Percentiles rank a stretch among this genome's conserved stretches.
Evolutionary conservation across 1,284 basidiomycete species (phyloP).

Genomic region (Cryptococcus jaspeensis): DNA sequence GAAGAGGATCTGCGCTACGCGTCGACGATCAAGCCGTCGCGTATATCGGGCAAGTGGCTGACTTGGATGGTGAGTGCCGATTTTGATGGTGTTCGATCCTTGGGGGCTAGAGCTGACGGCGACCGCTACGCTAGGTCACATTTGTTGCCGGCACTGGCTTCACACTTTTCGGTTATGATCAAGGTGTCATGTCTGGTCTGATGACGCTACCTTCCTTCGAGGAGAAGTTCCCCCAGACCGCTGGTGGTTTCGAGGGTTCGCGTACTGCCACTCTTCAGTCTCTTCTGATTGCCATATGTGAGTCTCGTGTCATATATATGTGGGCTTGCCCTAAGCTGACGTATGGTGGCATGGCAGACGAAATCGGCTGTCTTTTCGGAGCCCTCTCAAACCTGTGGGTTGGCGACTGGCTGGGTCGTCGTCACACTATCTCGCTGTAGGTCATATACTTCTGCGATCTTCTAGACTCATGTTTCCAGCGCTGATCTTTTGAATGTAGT

Average conservation of each 20-base stretch:
- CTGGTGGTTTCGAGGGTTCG: constrained; percentile 19
- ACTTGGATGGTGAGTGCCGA: constrained; percentile 48
- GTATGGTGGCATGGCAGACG: constrained; percentile 17
- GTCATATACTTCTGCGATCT: background rate
- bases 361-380: constrained; percentile 51
- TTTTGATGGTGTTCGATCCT: too few relatives aligned
- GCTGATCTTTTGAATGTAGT: constrained; percentile 2
- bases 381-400: constrained; percentile 49
- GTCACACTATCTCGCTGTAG: constrained; percentile 27
- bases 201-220: constrained; percentile 39
- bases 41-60: constrained; percentile 7
- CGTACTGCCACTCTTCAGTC: constrained; percentile 39
- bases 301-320: constrained; percentile 13
- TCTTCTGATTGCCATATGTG: constrained; percentile 46
- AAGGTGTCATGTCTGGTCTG: constrained; percentile 46
- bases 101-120: background rate
- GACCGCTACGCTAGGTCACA: constrained; percentile 24
- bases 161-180: constrained; percentile 23
- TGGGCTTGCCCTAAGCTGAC: background rate
- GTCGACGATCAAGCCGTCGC: constrained; percentile 29
- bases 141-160: constrained; percentile 44
- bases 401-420: constrained; percentile 48
- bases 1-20: constrained; percentile 28
- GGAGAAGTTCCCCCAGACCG: constrained; percentile 32
- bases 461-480: background rate